A percentile compares a stretch with the other conserved stretches of the same genome.
These are phyloP conservation scores for Bromus sterilis DNA, from an alignment of 176 grass and related monocot species.

Conservation along the genomic window DNA sequence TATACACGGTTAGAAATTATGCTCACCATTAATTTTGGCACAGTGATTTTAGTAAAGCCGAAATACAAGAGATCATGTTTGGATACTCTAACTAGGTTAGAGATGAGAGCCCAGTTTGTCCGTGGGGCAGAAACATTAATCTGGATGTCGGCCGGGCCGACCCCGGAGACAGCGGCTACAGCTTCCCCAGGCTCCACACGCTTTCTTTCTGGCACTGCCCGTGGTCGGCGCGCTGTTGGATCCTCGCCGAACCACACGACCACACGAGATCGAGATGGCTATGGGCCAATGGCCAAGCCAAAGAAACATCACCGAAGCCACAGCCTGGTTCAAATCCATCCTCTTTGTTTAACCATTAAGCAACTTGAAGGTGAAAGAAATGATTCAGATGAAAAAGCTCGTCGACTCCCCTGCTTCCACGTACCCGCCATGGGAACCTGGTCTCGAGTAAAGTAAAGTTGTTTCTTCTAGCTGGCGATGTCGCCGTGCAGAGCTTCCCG, in stretches of 20 bases:
- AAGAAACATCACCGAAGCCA: neutral
- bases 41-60: too few relatives aligned
- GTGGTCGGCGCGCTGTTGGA: conserved; percentile 1
- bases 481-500: neutral
- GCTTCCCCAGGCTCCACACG: neutral
- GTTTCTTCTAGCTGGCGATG: neutral
- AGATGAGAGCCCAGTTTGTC: neutral
- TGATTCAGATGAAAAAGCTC: neutral
- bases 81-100: too few relatives aligned
- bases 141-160: neutral
- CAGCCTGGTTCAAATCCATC: neutral
- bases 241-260: neutral
- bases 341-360: neutral
- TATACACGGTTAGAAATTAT: too few relatives aligned
- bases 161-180: neutral
- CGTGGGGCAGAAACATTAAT: neutral
- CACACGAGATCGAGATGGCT: neutral
- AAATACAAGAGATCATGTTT: too few relatives aligned
- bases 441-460: neutral
- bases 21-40: too few relatives aligned
- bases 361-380: neutral
- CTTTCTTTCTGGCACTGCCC: neutral
- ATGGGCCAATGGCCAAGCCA: neutral
- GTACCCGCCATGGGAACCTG: neutral
- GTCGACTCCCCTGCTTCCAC: neutral